These are phyloP conservation scores for Elsinoe ampelina DNA, from an alignment of 2,329 filamentous ascomycete species.

Conservation along the genomic window DNA sequence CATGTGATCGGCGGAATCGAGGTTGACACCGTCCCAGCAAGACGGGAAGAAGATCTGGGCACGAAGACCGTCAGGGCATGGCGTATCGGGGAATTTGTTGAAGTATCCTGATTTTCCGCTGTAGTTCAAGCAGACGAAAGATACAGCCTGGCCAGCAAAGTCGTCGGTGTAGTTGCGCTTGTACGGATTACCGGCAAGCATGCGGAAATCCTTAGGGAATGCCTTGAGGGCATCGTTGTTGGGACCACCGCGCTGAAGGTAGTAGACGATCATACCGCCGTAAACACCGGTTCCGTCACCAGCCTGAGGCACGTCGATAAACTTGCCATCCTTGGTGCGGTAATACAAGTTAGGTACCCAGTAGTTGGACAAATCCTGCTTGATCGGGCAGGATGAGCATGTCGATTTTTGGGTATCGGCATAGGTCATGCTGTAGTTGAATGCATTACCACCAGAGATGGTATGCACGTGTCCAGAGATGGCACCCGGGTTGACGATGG, in stretches of 20 bases:
- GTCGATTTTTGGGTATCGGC: conserved; percentile 50
- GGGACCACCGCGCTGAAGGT: conserved; percentile 44
- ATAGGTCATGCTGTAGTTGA: conserved; percentile 53
- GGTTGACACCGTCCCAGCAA: conserved; percentile 56
- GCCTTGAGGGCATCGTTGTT: conserved; percentile 59
- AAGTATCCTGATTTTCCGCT: conserved; percentile 37
- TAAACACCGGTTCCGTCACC: conserved; percentile 37
- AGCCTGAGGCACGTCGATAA: conserved; percentile 49
- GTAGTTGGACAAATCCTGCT: conserved; percentile 63
- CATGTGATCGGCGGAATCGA: conserved; percentile 50
- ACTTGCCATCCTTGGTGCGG: conserved; percentile 50
- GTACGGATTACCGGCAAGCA: conserved; percentile 56
- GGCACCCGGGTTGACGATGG: conserved; percentile 54
- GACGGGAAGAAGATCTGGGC: conserved; percentile 62
- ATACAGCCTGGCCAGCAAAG: conserved; percentile 46
- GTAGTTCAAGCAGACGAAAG: conserved; percentile 48
- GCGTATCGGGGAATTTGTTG: conserved; percentile 55
- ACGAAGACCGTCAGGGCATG: conserved; percentile 56
- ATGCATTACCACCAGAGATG: conserved; percentile 61
- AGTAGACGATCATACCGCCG: conserved; percentile 65
- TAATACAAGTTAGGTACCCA: conserved; percentile 66
- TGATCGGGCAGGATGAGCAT: conserved; percentile 62
- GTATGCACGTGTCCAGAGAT: conserved; percentile 58
- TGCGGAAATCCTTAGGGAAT: conserved; percentile 65
- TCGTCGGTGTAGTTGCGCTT: conserved; percentile 48